Evolutionary conservation across 345 rosid species (phyloP).

Genomic region (Arabis hirsuta): DNA sequence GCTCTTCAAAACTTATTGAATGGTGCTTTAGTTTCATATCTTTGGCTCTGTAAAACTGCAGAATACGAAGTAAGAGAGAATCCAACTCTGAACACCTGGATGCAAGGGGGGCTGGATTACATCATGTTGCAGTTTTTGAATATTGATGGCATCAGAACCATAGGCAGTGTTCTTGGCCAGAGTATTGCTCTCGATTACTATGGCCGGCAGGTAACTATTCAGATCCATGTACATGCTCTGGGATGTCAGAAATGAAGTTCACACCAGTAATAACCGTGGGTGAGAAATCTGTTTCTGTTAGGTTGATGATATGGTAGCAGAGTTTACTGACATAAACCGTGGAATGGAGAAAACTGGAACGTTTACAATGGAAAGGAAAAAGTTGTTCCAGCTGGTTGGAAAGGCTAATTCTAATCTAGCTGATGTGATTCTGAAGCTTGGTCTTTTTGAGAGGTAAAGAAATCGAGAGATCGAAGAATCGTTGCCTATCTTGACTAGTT

Average conservation of each 20-base stretch:
- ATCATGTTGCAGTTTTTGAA: constrained; percentile 88
- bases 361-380: constrained; percentile 91
- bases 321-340: constrained; percentile 94
- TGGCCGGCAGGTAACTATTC: constrained; percentile 80
- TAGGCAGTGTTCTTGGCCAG: constrained; percentile 96
- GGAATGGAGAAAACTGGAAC: constrained; percentile 97
- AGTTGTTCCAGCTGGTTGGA: constrained; percentile 94
- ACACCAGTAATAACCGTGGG: not conserved
- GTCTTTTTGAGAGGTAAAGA: constrained; percentile 93
- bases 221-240: constrained; percentile 7
- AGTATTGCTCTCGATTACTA: constrained; percentile 97
- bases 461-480: constrained; percentile 1
- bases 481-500: not conserved
- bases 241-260: constrained; percentile 13
- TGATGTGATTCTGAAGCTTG: constrained; percentile 95
- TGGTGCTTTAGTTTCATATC: constrained; percentile 12
- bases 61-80: constrained; percentile 95
- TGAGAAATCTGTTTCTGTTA: constrained; percentile 39
- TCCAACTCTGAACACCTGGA: constrained; percentile 76
- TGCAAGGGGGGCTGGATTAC: constrained; percentile 89
- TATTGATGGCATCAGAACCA: constrained; percentile 85
- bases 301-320: constrained; percentile 99
- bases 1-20: not conserved
- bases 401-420: constrained; percentile 94
- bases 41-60: constrained; percentile 47